phyloP scores from a whole-genome alignment of 108 stramenopile species.

The Pelagomonas calceolata region DNA sequence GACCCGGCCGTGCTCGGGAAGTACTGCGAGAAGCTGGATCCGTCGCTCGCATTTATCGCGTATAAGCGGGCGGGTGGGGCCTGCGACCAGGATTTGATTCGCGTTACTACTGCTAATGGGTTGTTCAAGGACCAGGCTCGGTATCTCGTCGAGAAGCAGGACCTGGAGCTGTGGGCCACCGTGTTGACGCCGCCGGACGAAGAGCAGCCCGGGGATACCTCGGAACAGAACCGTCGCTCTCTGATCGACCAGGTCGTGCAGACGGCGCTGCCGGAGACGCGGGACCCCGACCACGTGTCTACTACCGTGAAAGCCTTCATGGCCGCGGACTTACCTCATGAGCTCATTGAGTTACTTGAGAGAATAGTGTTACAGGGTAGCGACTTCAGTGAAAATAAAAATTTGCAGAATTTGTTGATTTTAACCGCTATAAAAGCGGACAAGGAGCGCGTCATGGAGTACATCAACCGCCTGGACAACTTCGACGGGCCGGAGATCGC shows the following conservation, averaged over 20 bases:
- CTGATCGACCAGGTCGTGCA: conserved; percentile 99
- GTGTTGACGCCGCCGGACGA: conserved; percentile 56
- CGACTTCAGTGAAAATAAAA: conserved; percentile 98
- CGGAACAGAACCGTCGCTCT: conserved; percentile 57
- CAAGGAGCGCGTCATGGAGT: conserved; percentile 83
- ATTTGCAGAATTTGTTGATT: conserved; percentile 98
- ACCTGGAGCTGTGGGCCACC: conserved; percentile 93
- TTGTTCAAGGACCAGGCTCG: conserved; percentile 96
- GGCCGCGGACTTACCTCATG: conserved; percentile 95
- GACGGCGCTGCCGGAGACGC: conserved; percentile 98
- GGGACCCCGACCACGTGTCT: conserved; percentile 95
- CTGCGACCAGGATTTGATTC: conserved; percentile 96
- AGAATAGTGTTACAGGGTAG: conserved; percentile 97
- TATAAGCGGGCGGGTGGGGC: conserved; percentile 93
- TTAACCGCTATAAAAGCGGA: conserved; percentile 97
- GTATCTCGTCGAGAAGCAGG: conserved; percentile 95
- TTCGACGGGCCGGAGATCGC: conserved; percentile 99
- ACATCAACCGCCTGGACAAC: conserved; percentile 99
- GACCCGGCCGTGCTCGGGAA: conserved; percentile 95
- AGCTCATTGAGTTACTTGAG: conserved; percentile 96
- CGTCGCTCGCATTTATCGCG: conserved; percentile 93
- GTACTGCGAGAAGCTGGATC: conserved; percentile 98
- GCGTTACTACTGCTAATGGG: conserved; percentile 85
- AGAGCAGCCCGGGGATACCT: conserved; percentile 25
- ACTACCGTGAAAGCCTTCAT: conserved; percentile 99